A percentile compares a stretch with the other conserved stretches of the same genome.
phyloP scores from a whole-genome alignment of 805 yeast species.

The Candida ipomoeae region DNA sequence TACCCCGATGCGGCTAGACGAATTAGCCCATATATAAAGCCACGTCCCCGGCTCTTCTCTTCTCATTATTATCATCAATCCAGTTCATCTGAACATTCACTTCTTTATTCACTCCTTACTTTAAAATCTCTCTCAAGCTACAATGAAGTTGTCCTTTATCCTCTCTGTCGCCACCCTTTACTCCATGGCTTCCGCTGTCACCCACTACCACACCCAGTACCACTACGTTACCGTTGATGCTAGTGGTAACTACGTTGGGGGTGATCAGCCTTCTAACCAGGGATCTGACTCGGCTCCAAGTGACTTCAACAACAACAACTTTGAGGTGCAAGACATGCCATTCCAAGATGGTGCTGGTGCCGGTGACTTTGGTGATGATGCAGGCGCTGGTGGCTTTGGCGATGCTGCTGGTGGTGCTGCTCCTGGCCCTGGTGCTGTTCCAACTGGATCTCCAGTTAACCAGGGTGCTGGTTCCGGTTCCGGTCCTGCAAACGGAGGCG shows the following conservation, averaged over 20 bases:
- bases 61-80: neutral
- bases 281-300: too few relatives aligned
- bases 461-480: neutral
- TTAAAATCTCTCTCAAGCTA: neutral
- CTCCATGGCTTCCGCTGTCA: slow-evolving; percentile 21
- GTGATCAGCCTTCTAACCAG: neutral
- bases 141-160: slow-evolving; percentile 4
- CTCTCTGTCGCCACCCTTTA: slow-evolving; percentile 21
- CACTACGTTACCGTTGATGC: slow-evolving; percentile 25
- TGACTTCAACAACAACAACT: too few relatives aligned
- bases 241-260: slow-evolving; percentile 11
- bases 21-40: neutral
- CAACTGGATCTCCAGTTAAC: neutral
- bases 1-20: neutral
- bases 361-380: neutral
- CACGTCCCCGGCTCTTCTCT: neutral
- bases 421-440: neutral
- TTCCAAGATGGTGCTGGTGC: neutral
- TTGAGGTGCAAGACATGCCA: neutral
- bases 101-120: slow-evolving; percentile 1
- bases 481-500: neutral
- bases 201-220: slow-evolving; percentile 26
- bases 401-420: neutral
- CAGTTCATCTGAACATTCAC: neutral
- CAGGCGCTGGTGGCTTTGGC: neutral